Conservation (phyloP, 352 stramenopile genomes). For the Phytophthora quininea region DNA sequence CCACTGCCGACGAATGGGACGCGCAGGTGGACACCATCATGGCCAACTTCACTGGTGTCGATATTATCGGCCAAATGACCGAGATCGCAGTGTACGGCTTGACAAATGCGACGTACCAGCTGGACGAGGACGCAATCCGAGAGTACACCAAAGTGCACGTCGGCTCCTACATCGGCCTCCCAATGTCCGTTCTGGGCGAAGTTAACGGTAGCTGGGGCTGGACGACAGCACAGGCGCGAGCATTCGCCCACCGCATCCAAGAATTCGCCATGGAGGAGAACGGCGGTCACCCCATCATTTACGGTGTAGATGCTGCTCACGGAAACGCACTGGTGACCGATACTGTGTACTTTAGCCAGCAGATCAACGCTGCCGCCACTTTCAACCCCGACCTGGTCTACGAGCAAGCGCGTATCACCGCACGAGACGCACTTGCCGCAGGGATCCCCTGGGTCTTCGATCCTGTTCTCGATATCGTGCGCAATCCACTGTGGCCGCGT, state of each 20-base stretch:
- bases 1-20: slow-evolving; percentile 20
- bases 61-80: slow-evolving; percentile 26
- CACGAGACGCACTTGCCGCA: slow-evolving; percentile 72
- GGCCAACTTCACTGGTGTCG: slow-evolving; percentile 20
- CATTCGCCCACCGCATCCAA: slow-evolving; percentile 65
- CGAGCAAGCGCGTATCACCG: slow-evolving; percentile 60
- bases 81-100: slow-evolving; percentile 21
- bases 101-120: slow-evolving; percentile 30
- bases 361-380: slow-evolving; percentile 81
- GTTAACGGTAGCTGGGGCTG: slow-evolving; percentile 22
- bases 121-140: slow-evolving; percentile 53
- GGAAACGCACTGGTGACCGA: slow-evolving; percentile 77
- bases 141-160: slow-evolving; percentile 66
- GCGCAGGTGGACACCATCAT: slow-evolving; percentile 16
- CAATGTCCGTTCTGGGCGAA: background rate
- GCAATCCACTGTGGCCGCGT: slow-evolving; percentile 80
- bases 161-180: slow-evolving; percentile 70
- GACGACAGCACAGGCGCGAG: slow-evolving; percentile 59
- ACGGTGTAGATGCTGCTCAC: slow-evolving; percentile 86
- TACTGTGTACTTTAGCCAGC: slow-evolving; percentile 77
- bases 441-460: slow-evolving; percentile 88
- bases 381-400: slow-evolving; percentile 79
- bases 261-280: slow-evolving; percentile 60
- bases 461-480: slow-evolving; percentile 73
- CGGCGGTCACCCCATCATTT: slow-evolving; percentile 62